Evolutionary conservation across 1,284 basidiomycete genomes (phyloP), one percentile per base, ranked within the genome.

Genomic region (Malassezia sp.): DNA sequence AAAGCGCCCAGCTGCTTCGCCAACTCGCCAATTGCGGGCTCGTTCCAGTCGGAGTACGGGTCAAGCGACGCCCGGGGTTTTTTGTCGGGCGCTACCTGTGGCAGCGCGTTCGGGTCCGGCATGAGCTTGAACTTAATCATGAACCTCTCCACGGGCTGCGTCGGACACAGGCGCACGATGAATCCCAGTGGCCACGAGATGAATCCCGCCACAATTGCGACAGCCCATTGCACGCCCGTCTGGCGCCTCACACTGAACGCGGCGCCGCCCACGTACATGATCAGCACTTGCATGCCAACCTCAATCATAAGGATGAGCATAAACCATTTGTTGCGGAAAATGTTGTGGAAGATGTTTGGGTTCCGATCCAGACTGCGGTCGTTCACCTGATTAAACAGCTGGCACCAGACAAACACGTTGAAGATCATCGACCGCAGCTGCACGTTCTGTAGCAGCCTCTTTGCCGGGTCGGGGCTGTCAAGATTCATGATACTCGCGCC

Each of bases 331-430:
- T 96, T 97, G 45, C 74, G 75, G 51, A 75, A 69, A 34, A 96
- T 78, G 41, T 85, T 87, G 60, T 84, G 80, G 62, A 96, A 87
- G 51, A 96, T 79, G 72, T 97, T 97, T 56, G 89, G 76, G 49
- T 80, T 79, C 50, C 79, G 79, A 61, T 91, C 88, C 41, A 97
- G 75, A 33, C 86, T 77, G 45, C 91, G 77, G 57, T 83, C 87
- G 67, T 96, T 96, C 72, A 96, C 72, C 53, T 87, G 89, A 75
- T 95, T 95, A 74, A 70, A 70, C 15, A 70, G 48, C 50, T 64
- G 61, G 39, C 85, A 86, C 72, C 95, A 96, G 35, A 97, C 91
- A 65, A 95, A 97, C 14, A 82, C 77, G 69, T 96, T 97, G 80
- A 97, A 97, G 31, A 95, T 84, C 11, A 96, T 75, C 0, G 90